Percentiles rank a stretch among this genome's conserved stretches.
phyloP scores from a whole-genome alignment of 2,329 filamentous ascomycete species.

The Albophoma yamanashiensis region DNA sequence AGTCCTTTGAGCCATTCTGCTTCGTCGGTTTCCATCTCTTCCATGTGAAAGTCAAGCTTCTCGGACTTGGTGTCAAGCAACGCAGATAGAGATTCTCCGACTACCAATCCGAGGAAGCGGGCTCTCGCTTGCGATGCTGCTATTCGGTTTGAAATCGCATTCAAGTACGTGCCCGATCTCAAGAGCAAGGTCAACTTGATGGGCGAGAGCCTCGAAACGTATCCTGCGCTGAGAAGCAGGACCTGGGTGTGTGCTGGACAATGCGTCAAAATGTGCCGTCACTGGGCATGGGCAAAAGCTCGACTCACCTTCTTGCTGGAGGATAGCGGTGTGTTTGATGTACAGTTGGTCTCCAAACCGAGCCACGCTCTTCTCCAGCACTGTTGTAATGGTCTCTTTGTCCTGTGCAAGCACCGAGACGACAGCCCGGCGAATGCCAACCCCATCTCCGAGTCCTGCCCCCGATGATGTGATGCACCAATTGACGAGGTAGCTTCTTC shows the following conservation, averaged over 20 bases:
- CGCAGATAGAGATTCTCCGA: slow-evolving; percentile 61
- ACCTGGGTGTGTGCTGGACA: slow-evolving; percentile 66
- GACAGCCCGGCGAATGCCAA: slow-evolving; percentile 57
- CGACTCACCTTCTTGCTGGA: slow-evolving; percentile 72
- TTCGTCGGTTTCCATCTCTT: slow-evolving; percentile 65
- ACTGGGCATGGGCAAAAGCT: background rate
- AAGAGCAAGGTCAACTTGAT: slow-evolving; percentile 58
- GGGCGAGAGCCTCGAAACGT: slow-evolving; percentile 55
- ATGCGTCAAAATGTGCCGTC: slow-evolving; percentile 9
- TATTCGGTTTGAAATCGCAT: slow-evolving; percentile 75
- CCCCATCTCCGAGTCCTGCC: slow-evolving; percentile 51
- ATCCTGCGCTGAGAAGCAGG: slow-evolving; percentile 66
- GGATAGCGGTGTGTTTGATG: slow-evolving; percentile 71
- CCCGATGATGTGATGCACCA: slow-evolving; percentile 58
- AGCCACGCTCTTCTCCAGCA: slow-evolving; percentile 58
- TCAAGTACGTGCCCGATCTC: slow-evolving; percentile 63
- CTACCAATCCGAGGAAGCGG: slow-evolving; percentile 77
- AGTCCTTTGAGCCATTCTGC: slow-evolving; percentile 65
- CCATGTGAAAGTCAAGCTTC: slow-evolving; percentile 72
- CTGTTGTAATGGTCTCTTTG: slow-evolving; percentile 36
- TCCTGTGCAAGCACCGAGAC: slow-evolving; percentile 45
- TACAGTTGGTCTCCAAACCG: slow-evolving; percentile 81
- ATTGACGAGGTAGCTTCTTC: slow-evolving; percentile 43
- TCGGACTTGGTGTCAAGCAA: slow-evolving; percentile 59
- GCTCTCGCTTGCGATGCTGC: slow-evolving; percentile 63